A percentile compares a stretch with the other conserved stretches of the same genome.
phyloP scores from a whole-genome alignment of 257 asterid species.

The Haberlea rhodopensis region DNA sequence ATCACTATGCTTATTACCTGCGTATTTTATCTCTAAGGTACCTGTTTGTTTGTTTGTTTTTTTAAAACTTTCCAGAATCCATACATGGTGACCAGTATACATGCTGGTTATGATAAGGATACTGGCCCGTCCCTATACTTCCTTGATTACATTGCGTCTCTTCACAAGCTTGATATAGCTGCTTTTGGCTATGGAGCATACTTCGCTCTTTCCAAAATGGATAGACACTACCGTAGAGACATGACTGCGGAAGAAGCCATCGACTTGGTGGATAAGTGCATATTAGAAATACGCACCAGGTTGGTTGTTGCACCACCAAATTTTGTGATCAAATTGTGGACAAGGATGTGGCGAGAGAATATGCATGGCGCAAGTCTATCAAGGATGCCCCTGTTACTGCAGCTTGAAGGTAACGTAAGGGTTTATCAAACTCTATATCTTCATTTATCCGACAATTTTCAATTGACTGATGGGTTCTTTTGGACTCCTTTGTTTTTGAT shows the following conservation, averaged over 20 bases:
- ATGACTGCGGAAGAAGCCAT: constrained; percentile 89
- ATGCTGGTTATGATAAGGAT: constrained; percentile 93
- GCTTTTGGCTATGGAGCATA: constrained; percentile 94
- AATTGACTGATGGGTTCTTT: constrained; percentile 9
- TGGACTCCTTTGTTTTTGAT: constrained; percentile 27
- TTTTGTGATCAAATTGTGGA: constrained; percentile 89
- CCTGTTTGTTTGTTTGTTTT: neutral
- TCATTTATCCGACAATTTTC: constrained; percentile 9
- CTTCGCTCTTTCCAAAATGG: constrained; percentile 90
- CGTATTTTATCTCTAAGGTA: neutral
- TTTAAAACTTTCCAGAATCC: constrained; percentile 62
- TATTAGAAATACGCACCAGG: constrained; percentile 74
- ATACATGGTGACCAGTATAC: constrained; percentile 69
- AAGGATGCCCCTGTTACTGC: constrained; percentile 49
- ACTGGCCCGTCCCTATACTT: constrained; percentile 81
- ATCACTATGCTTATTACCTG: neutral
- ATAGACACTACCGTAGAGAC: constrained; percentile 78
- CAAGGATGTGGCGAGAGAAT: constrained; percentile 79
- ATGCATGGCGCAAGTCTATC: constrained; percentile 76
- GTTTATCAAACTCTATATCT: constrained; percentile 15
- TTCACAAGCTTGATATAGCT: constrained; percentile 85
- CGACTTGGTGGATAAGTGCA: constrained; percentile 73
- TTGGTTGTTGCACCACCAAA: constrained; percentile 88
- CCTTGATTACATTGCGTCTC: constrained; percentile 80
- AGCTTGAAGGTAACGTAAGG: constrained; percentile 27